Base-by-base conservation (phyloP, 2,329 filamentous ascomycete species). In the Alternaria triticimaculans region DNA sequence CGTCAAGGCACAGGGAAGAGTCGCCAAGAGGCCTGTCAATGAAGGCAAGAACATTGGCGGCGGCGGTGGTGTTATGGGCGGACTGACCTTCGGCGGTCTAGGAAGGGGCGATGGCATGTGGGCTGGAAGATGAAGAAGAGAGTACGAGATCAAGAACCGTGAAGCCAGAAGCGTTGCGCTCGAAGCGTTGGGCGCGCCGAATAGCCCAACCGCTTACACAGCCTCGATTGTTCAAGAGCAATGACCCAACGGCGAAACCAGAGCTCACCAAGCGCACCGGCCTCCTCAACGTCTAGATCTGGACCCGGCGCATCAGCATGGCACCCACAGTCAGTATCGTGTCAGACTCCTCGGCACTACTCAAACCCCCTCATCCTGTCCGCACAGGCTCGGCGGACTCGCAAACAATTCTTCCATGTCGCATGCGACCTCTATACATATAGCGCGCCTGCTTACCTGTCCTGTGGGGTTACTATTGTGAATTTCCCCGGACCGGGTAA, bases 21-120 rank as follows among this genome's bases (percentile, higher is more conserved):
- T 95, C 11, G 90, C 91, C 8, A 94, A 94, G 83, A 83, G 92
- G 69, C 92, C 92, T 1, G 90, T 93, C 30, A 94, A 94, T 75
- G 90, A 93, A 79, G 85, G 87, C 9, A 78, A 78, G 62, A 71
- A 74, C 18, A 71, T 72, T 4, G 62, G 76, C 56, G 64, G 72
- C 18, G 65, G 64, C 8, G 66, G 68, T 9, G 65, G 65, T 15
- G 65, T 67, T 6, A 63, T 70, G 55, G 68, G 68, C 4, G 68
- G 68, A 7, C 51, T 70, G 53, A 70, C 66, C 8, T 75, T 75
- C 50, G 73, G 55, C 21, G 75, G 74, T 4, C 65, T 78, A 53
- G 76, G 75, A 10, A 70, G 74, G 59, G 76, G 76, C 21, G 74
- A 76, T 26, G 73, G 74, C 7, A 67, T 78, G 14, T 78, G 76